Evolutionary conservation across 2,329 filamentous ascomycete species (phyloP).

Genomic region (Aurifilum marmelostoma): DNA sequence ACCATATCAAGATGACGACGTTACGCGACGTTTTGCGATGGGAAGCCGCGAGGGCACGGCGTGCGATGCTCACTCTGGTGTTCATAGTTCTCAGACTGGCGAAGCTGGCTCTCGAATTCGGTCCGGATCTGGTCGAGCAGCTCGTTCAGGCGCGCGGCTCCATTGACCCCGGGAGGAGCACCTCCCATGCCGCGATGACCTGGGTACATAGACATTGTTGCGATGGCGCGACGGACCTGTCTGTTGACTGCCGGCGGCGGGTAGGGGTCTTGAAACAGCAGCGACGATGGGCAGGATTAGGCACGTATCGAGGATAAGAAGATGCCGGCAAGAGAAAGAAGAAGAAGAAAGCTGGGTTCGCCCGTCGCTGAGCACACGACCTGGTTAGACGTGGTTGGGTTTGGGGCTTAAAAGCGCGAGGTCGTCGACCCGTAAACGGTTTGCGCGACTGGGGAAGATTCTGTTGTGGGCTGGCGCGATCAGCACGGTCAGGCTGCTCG

Average conservation of each 20-base stretch:
- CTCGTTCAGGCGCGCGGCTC: constrained; percentile 75
- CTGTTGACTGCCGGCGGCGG: constrained; percentile 10
- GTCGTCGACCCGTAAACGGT: background rate
- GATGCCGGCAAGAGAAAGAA: too few species aligned
- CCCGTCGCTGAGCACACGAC: background rate
- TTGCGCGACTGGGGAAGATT: constrained; percentile 11
- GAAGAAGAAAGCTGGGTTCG: background rate
- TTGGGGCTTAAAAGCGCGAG: too few species aligned
- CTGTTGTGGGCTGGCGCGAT: constrained; percentile 14
- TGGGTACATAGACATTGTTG: constrained; percentile 78
- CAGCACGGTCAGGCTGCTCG: constrained; percentile 8
- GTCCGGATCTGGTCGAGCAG: constrained; percentile 86
- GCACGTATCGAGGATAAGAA: too few species aligned
- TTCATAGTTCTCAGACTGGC: constrained; percentile 84
- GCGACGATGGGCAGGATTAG: background rate
- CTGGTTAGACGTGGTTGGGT: constrained; percentile 14
- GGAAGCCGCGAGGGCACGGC: constrained; percentile 10
- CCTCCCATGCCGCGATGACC: constrained; percentile 77
- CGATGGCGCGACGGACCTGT: constrained; percentile 7
- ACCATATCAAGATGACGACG: constrained; percentile 14
- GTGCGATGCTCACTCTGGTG: constrained; percentile 72
- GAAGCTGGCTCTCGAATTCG: constrained; percentile 86
- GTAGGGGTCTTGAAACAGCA: background rate
- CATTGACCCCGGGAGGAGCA: constrained; percentile 59
- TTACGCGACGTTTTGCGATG: background rate